Percentiles rank a stretch among this genome's conserved stretches.
Conservation (phyloP, 2,329 filamentous ascomycete genomes). For the Setomelanomma holmii region DNA sequence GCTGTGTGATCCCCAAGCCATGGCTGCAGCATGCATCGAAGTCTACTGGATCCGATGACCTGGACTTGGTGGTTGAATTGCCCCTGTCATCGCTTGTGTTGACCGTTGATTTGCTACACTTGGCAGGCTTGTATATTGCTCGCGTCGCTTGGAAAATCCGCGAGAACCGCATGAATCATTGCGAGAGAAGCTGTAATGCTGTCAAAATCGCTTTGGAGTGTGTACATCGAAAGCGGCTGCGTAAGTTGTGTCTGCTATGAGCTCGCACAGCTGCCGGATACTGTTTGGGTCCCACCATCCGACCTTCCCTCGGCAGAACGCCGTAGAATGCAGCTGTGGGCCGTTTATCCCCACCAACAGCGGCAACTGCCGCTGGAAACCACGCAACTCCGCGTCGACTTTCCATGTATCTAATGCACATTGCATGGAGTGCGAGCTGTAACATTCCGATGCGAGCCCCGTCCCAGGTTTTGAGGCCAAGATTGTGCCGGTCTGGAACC, state of each 20-base stretch:
- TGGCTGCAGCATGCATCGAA: not conserved
- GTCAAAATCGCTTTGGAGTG: no score
- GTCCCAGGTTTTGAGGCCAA: not conserved
- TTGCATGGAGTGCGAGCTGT: not conserved
- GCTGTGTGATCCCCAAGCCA: not conserved
- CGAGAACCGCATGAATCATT: not conserved
- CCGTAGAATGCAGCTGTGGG: no score
- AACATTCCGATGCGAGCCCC: not conserved
- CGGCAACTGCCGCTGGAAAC: not conserved
- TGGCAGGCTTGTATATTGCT: not conserved
- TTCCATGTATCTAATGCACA: not conserved
- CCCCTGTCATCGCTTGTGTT: not conserved
- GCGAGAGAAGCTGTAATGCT: not conserved
- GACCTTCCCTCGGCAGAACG: no score
- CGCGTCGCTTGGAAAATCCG: not conserved
- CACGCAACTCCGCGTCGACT: not conserved
- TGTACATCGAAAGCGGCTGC: no score
- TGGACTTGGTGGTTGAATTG: not conserved
- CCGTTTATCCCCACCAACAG: not conserved
- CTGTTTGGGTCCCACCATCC: no score
- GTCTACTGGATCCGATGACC: not conserved
- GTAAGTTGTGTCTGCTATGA: no score
- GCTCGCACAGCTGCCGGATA: no score
- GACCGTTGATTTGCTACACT: not conserved
- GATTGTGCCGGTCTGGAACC: not conserved